These are phyloP conservation scores for Eucalyptus marginata DNA, from an alignment of 345 rosid genomes.

Conservation along the genomic window DNA sequence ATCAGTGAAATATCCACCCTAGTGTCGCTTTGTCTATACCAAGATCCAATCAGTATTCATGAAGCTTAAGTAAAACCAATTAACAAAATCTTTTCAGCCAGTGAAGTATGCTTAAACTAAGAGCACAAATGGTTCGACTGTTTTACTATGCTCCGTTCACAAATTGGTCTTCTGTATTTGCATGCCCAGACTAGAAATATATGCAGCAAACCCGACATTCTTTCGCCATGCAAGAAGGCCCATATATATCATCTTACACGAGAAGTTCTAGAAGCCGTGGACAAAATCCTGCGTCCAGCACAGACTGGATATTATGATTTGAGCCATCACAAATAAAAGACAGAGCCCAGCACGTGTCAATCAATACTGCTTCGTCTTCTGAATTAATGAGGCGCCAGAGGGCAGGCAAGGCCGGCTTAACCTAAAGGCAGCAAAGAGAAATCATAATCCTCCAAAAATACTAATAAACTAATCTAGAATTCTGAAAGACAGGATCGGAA, in stretches of 20 bases:
- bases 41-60: neutral
- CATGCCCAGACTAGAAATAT: neutral
- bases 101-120: neutral
- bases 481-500: neutral
- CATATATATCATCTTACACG: neutral
- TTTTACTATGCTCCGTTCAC: neutral
- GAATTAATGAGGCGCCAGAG: slow-evolving; percentile 9
- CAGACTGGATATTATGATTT: slow-evolving; percentile 21
- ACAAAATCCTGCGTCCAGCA: slow-evolving; percentile 22
- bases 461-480: neutral
- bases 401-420: slow-evolving; percentile 11
- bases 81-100: neutral
- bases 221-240: neutral
- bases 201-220: neutral
- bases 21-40: neutral
- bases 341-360: slow-evolving; percentile 29
- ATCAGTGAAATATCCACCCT: neutral
- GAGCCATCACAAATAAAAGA: slow-evolving; percentile 27
- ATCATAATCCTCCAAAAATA: neutral
- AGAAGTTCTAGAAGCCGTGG: slow-evolving; percentile 22
- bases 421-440: slow-evolving; percentile 5
- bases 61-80: neutral
- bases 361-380: slow-evolving; percentile 18
- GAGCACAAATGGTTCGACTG: neutral
- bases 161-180: neutral